Conservation (phyloP, 164 flowering plant species). For the Umbellularia californica region DNA sequence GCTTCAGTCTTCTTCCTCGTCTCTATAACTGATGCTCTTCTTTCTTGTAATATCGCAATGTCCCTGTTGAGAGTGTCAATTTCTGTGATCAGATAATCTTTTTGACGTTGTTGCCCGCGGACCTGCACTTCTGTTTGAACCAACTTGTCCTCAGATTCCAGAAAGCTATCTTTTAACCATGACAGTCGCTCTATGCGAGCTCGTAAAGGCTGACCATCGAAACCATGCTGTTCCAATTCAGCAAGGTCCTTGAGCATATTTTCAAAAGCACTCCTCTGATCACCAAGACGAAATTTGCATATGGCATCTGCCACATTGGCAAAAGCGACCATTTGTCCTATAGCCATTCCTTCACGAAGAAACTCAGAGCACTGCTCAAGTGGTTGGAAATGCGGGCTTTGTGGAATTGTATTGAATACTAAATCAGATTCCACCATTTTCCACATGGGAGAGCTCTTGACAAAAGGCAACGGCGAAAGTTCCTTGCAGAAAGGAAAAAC, state of each 20-base stretch:
- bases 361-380: background rate
- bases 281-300: background rate
- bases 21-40: background rate
- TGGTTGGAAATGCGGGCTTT: background rate
- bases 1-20: background rate
- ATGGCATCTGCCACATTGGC: background rate
- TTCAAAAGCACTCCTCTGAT: slow-evolving; percentile 1
- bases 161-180: background rate
- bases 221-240: slow-evolving; percentile 4
- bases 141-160: background rate
- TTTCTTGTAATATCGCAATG: background rate
- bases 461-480: background rate
- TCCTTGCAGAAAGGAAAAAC: background rate
- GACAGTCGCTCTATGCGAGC: background rate
- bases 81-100: too few relatives aligned
- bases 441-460: slow-evolving; percentile 3
- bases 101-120: background rate
- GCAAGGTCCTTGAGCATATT: background rate
- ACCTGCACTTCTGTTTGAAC: background rate
- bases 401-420: slow-evolving; percentile 1
- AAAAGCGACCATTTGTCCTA: slow-evolving; percentile 7
- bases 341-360: slow-evolving; percentile 9
- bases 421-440: background rate
- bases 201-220: background rate
- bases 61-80: background rate